Base-by-base conservation (phyloP, 139 green algal genomes). In the Zygnema circumcarinatum region DNA sequence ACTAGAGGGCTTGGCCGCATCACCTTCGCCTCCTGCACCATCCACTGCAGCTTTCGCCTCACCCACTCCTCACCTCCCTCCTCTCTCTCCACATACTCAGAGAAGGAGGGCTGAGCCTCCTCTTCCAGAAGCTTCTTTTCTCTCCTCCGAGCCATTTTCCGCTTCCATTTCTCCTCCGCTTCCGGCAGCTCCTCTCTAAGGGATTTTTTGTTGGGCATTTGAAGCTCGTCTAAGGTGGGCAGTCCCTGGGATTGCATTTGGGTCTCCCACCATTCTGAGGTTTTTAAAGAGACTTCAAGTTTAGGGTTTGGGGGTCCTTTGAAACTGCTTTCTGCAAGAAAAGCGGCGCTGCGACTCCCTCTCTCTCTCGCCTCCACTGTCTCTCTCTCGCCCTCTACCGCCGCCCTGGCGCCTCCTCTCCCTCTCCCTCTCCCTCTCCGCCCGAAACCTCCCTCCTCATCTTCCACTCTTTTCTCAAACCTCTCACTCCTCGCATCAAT, bases 11-110 rank as follows among this genome's bases (percentile, higher is more conserved):
- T 52, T 0, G 80, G 80, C 20, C 80, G 52, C 31, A 80, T 39
- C 31, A 81, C 80, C 40, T 29, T 40, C 22, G 72, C 16, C 32
- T 86, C 80, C n/a, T 38, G 39, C 11, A 86, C 32, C 52, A 86
- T 54, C 76, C 76, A 84, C 2, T 54, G 32, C 76, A 54, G 25
- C 39, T 62, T 54, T 62, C 38, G 38, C 39, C 25, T 29, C 39
- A n/a, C 22, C 76, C 76, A 84, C 76, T 84, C 76, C 76, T 84
- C 76, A 29, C 76, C 38, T 54, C 76, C 36, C 39, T 35, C 38
- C 76, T 84, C 76, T 36, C 36, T 36, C 3, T 84, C 35, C 69
- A 78, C 7, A 41, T 78, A 78, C 69, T 20, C 16, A 22, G 3
- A 3, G 16, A 78, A 78, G 35, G 69, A 7, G 35, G 69, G 69